Evolutionary conservation across 352 stramenopile genomes (phyloP).

Genomic region (Globisporangium apiculatum): DNA sequence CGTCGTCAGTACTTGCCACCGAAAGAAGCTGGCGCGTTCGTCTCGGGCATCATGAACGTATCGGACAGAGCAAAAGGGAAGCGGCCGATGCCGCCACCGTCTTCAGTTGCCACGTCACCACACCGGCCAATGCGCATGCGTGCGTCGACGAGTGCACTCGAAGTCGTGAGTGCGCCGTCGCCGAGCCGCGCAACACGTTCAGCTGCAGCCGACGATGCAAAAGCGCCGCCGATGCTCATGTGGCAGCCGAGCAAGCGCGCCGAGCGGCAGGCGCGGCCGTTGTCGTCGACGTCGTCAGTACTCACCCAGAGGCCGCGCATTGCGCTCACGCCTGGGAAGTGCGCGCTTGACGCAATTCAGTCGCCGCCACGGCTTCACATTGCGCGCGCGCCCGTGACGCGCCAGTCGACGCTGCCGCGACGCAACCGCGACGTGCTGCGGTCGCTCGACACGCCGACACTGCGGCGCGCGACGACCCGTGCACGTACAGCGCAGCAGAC

Average conservation of each 20-base stretch:
- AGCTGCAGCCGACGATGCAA: neutral
- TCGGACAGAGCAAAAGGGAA: neutral
- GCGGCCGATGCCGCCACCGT: neutral
- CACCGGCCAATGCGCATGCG: neutral
- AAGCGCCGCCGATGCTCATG: too few species aligned
- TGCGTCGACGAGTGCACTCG: slow-evolving; percentile 3
- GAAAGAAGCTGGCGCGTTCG: neutral
- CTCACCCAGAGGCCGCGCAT: slow-evolving; percentile 3
- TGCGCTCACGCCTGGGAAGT: slow-evolving; percentile 1
- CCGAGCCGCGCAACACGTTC: neutral
- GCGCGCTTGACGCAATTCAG: slow-evolving; percentile 1
- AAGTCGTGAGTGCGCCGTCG: slow-evolving; percentile 8
- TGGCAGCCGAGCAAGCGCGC: neutral
- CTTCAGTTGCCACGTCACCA: neutral
- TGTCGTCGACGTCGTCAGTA: neutral
- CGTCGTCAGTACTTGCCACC: slow-evolving; percentile 3
- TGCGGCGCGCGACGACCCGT: slow-evolving; percentile 1
- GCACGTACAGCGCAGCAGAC: neutral
- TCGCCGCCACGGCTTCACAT: slow-evolving; percentile 3
- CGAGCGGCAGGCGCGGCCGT: too few species aligned
- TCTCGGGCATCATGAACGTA: neutral
- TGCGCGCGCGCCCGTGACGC: neutral
- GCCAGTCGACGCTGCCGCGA: neutral
- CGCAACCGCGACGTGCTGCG: slow-evolving; percentile 4
- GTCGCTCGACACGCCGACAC: neutral